A percentile compares a stretch with the other conserved stretches of the same genome.
These are phyloP conservation scores for Cadophora luteo-olivacea DNA, from an alignment of 2,329 filamentous ascomycete genomes.

Conservation along the genomic window DNA sequence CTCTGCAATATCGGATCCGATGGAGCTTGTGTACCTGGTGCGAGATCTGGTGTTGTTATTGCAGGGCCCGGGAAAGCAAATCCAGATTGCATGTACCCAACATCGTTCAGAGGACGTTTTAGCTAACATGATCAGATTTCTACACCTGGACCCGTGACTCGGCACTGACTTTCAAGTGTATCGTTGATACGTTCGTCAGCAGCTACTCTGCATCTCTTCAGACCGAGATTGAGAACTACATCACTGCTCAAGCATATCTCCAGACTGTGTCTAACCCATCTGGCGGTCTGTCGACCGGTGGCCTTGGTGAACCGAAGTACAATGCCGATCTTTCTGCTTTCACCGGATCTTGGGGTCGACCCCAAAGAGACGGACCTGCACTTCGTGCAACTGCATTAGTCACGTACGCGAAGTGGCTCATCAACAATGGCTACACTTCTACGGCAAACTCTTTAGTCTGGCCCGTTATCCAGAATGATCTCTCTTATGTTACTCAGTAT, in stretches of 20 bases:
- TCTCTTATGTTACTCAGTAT: slow-evolving; percentile 77
- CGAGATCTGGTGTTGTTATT: slow-evolving; percentile 58
- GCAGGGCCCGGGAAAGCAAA: slow-evolving; percentile 60
- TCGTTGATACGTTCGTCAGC: slow-evolving; percentile 70
- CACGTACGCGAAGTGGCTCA: slow-evolving; percentile 74
- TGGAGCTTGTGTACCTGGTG: slow-evolving; percentile 57
- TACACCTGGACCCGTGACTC: slow-evolving; percentile 83
- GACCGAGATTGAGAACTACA: slow-evolving; percentile 68
- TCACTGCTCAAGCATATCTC: slow-evolving; percentile 66
- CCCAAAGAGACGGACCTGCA: slow-evolving; percentile 80
- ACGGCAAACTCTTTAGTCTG: slow-evolving; percentile 62
- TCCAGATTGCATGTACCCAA: slow-evolving; percentile 57
- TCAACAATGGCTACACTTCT: slow-evolving; percentile 62
- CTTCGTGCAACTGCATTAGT: slow-evolving; percentile 77
- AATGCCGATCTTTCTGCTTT: slow-evolving; percentile 68
- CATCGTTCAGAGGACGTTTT: background rate
- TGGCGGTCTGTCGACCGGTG: slow-evolving; percentile 50
- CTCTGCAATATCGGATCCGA: slow-evolving; percentile 65
- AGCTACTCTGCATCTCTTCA: slow-evolving; percentile 56
- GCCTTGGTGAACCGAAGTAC: slow-evolving; percentile 77
- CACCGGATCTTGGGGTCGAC: slow-evolving; percentile 74
- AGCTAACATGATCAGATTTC: slow-evolving; percentile 60
- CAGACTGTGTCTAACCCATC: slow-evolving; percentile 65
- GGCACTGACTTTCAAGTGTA: slow-evolving; percentile 70
- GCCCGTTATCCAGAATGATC: slow-evolving; percentile 78